Percentiles rank a stretch among this genome's conserved stretches.
These are phyloP conservation scores for Phytopythium ostracodes DNA, from an alignment of 352 stramenopile species.

Conservation along the genomic window DNA sequence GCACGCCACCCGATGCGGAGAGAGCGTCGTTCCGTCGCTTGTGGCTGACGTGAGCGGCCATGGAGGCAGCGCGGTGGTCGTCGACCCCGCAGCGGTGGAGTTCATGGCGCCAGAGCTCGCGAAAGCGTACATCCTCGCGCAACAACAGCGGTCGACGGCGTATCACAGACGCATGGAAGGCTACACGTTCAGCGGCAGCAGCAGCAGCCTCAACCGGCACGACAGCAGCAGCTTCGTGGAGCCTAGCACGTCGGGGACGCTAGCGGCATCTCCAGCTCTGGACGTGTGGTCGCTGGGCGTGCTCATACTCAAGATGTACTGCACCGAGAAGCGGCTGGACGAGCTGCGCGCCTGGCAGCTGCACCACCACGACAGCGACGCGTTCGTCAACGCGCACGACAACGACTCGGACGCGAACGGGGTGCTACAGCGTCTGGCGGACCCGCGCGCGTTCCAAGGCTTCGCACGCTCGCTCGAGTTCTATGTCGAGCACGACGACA, in stretches of 20 bases:
- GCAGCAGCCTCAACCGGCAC: constrained; percentile 1
- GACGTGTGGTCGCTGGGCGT: constrained; percentile 65
- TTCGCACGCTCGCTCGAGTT: constrained; percentile 48
- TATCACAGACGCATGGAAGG: background rate
- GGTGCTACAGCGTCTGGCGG: constrained; percentile 29
- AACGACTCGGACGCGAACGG: background rate
- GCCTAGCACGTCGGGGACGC: background rate
- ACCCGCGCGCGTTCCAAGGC: constrained; percentile 18
- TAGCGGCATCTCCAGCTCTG: constrained; percentile 27
- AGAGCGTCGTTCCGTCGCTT: constrained; percentile 11
- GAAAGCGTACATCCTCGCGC: constrained; percentile 3
- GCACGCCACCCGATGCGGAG: constrained; percentile 30
- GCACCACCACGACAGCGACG: constrained; percentile 13
- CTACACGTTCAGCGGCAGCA: constrained; percentile 5
- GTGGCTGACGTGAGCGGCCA: background rate
- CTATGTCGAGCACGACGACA: constrained; percentile 40
- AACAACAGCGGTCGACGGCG: constrained; percentile 1
- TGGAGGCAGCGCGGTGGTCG: background rate
- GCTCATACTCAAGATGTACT: constrained; percentile 55
- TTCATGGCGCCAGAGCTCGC: constrained; percentile 49
- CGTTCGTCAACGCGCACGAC: background rate
- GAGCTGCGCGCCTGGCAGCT: constrained; percentile 38
- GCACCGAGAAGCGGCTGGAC: constrained; percentile 33
- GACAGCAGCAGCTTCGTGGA: background rate
- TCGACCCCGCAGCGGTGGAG: constrained; percentile 21